Base-by-base conservation (phyloP, 768 basidiomycete genomes). In the Tulasnella sp. region DNA sequence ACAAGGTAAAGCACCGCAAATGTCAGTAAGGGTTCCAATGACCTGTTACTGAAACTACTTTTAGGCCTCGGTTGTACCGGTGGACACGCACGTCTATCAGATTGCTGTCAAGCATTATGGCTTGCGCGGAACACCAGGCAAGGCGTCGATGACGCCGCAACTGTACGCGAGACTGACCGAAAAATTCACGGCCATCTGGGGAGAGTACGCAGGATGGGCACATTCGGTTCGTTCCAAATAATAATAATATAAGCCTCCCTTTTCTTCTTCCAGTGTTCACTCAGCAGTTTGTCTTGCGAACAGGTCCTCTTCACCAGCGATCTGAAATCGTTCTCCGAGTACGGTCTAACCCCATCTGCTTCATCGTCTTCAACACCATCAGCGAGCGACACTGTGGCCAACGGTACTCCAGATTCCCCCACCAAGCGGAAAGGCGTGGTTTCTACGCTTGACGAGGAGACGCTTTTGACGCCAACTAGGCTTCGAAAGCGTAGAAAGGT, bases 21-120 rank as follows among this genome's bases (percentile, higher is more conserved):
- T n/a, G n/a, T n/a, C n/a, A n/a, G n/a, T n/a, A n/a, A n/a, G n/a
- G n/a, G n/a, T n/a, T n/a, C 17, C 4, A 7, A 8, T 13, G 15
- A 32, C 54, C 61, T 29, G 45, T 62, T 38, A 64, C 62, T 9
- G n/a, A n/a, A n/a, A n/a, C n/a, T n/a, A n/a, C n/a, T n/a, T 10
- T 9, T 23, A 63, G 62, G 63, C 47, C 11, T 64, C 45, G 64
- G 84, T 93, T 15, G 80, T 98, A 8, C 96, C 96, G 3, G 88
- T 99, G 54, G 96, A 99, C 68, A 96, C 94, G 0, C 96, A 99
- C 68, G 88, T 99, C 27, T 76, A 86, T 64, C 91, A 95, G 68
- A 93, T 97, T 55, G 88, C 89, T 8, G 72, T 77, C 23, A 90
- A 86, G 67, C 75, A 88, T 66, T 89, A 91, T 65, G 84, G 84